Evolutionary conservation across 805 yeast genomes (phyloP), one percentile per base, ranked within the genome.

Genomic region (Deakozyma indianensis): DNA sequence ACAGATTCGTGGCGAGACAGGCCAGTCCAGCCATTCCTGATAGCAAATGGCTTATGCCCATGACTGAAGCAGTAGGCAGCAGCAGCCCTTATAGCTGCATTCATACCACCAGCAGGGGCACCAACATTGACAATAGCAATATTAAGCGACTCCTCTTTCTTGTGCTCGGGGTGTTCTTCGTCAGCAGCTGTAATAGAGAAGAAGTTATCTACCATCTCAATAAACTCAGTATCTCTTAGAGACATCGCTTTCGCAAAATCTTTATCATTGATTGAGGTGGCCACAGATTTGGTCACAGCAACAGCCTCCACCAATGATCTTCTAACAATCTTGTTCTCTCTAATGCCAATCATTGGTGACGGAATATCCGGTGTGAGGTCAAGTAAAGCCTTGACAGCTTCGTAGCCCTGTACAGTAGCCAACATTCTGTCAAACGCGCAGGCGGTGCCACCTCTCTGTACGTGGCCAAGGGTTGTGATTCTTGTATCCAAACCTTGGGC

Each of bases 361-460:
- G 96, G 96, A 2, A 90, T 83, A 1, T 78, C 81, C 23, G 96
- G 95, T 7, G 94, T 85, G 46, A 82, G 70, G 45, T 82, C 87
- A 55, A 92, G 70, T 18, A 92, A 90, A 1, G 97, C 97, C 49
- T 82, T 80, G 20, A 92, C 94, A 5, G 98, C 97, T 56, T 87
- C 97, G 38, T 90, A 96, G 65, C 97, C 98, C 69, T 92, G 98
- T 54, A 90, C 63, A 16, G 98, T 90, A 35, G 96, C 95, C 55
- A 92, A 66, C 59, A 82, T 65, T 60, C 98, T 77, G 63, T 92
- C 98, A 56, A 74, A 85, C 2, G 97, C 96, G 46, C 88, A 96
- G 22, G 98, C 96, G 41, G 95, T 77, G 64, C 98, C 98, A 68
- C 98, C 98, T 67, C 98, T 78, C 71, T 92, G 98, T 45, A 92